These are phyloP conservation scores for Metrosideros polymorpha DNA, from an alignment of 441 rosid species.

Conservation along the genomic window DNA sequence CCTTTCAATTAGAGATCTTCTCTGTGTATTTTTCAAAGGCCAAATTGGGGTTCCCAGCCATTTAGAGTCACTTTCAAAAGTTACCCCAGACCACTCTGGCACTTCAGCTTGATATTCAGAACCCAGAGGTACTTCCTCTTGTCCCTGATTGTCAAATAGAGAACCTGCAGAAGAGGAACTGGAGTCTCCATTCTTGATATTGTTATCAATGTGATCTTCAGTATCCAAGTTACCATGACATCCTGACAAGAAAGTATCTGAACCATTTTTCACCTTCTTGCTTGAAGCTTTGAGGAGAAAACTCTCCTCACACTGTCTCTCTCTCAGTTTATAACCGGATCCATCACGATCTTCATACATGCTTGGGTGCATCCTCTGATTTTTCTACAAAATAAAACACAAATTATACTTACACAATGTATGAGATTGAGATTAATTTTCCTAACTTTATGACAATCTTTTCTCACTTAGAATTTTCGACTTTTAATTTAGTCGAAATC, in stretches of 20 bases:
- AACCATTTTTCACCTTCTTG: slow-evolving; percentile 7
- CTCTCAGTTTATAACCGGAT: slow-evolving; percentile 66
- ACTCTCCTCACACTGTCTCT: slow-evolving; percentile 26
- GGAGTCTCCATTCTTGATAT: not conserved
- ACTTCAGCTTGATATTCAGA: slow-evolving; percentile 65
- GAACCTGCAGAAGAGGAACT: slow-evolving; percentile 25
- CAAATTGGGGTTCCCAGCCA: slow-evolving; percentile 72
- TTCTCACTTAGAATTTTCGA: not conserved
- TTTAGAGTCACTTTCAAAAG: slow-evolving; percentile 50
- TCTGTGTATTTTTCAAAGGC: slow-evolving; percentile 44
- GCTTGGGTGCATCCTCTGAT: slow-evolving; percentile 75
- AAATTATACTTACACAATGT: not conserved
- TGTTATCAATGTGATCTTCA: slow-evolving; percentile 5
- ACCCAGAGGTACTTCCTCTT: slow-evolving; percentile 42
- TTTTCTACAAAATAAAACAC: slow-evolving; percentile 35
- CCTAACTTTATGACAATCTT: not conserved
- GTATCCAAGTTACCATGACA: slow-evolving; percentile 10
- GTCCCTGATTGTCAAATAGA: slow-evolving; percentile 25
- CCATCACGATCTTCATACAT: slow-evolving; percentile 67
- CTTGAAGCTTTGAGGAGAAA: not conserved
- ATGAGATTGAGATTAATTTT: not conserved
- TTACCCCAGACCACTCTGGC: slow-evolving; percentile 56
- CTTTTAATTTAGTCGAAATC: not conserved
- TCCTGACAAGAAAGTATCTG: slow-evolving; percentile 11
- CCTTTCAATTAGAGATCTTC: slow-evolving; percentile 48